Conservation (phyloP, 768 basidiomycete genomes). For the Naganishia kalamii region DNA sequence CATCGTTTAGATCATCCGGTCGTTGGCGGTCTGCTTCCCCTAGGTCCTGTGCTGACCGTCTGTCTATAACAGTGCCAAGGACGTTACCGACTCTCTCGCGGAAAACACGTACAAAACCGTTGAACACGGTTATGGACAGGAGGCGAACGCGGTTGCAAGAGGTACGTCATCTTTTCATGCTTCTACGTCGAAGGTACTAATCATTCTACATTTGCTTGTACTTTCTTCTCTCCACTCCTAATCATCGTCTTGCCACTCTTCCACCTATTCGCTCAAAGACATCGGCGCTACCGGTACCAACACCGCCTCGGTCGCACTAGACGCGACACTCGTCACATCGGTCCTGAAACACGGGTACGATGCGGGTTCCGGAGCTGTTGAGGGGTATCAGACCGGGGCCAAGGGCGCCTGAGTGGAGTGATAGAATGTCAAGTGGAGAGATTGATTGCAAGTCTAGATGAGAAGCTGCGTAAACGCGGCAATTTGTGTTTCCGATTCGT, state of each 20-base stretch:
- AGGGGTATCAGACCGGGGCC: neutral
- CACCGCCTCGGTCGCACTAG: neutral
- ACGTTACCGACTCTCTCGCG: slow-evolving; percentile 22
- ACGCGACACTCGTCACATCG: neutral
- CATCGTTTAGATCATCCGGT: too few species aligned
- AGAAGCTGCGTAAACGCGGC: too few species aligned
- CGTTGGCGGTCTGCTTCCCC: neutral
- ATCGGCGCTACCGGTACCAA: neutral
- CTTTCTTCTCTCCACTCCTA: neutral
- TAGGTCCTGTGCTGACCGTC: neutral
- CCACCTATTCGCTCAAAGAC: neutral
- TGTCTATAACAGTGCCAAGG: neutral
- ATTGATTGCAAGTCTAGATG: too few species aligned
- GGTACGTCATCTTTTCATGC: slow-evolving; percentile 28
- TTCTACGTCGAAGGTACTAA: too few species aligned
- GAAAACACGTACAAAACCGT: slow-evolving; percentile 39
- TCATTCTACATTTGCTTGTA: neutral
- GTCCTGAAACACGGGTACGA: neutral
- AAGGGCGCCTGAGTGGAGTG: too few species aligned
- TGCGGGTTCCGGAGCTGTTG: neutral
- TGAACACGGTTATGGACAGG: slow-evolving; percentile 37
- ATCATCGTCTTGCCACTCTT: neutral
- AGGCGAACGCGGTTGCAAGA: slow-evolving; percentile 37
- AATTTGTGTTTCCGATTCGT: too few species aligned
- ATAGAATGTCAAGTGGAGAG: too few species aligned